Evolutionary conservation across 805 yeast species (phyloP).

Genomic region (Nakazawaea wickerhamii): DNA sequence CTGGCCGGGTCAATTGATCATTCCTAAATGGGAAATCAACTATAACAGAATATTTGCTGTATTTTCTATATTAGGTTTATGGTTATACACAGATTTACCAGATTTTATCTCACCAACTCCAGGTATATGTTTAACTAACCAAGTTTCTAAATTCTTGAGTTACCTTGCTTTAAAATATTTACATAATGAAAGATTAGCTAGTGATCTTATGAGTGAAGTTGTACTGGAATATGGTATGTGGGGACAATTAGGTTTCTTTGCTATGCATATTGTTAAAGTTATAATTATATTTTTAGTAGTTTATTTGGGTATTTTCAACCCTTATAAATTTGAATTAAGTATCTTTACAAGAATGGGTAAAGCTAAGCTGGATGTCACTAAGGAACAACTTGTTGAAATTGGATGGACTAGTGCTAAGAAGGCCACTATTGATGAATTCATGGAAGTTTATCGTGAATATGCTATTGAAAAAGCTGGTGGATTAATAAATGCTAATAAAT

Average conservation of each 20-base stretch:
- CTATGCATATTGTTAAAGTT: constrained; percentile 63
- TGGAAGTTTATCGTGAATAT: constrained; percentile 58
- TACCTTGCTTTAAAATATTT: constrained; percentile 26
- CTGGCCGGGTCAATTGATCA: constrained; percentile 88
- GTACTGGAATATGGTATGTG: constrained; percentile 30
- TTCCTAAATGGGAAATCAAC: constrained; percentile 64
- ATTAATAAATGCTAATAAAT: constrained; percentile 66
- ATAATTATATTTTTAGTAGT: constrained; percentile 49
- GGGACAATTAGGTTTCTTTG: constrained; percentile 66
- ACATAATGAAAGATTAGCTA: constrained; percentile 39
- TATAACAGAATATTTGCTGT: constrained; percentile 34
- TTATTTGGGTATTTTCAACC: constrained; percentile 74
- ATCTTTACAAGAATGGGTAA: constrained; percentile 23
- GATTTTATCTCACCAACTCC: constrained; percentile 89
- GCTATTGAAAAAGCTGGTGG: constrained; percentile 68
- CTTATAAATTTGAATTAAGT: constrained; percentile 45
- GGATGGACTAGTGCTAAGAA: constrained; percentile 97
- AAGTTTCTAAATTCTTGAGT: constrained; percentile 31
- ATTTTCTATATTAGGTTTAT: constrained; percentile 39
- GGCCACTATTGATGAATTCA: constrained; percentile 64
- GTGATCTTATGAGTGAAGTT: constrained; percentile 44
- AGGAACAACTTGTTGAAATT: constrained; percentile 52
- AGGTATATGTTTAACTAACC: constrained; percentile 73
- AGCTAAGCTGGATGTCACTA: constrained; percentile 32
- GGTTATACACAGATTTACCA: constrained; percentile 95